Evolutionary conservation across 1,284 basidiomycete genomes (phyloP), one percentile per base, ranked within the genome.

Genomic region (Apiotrichum laibachii): DNA sequence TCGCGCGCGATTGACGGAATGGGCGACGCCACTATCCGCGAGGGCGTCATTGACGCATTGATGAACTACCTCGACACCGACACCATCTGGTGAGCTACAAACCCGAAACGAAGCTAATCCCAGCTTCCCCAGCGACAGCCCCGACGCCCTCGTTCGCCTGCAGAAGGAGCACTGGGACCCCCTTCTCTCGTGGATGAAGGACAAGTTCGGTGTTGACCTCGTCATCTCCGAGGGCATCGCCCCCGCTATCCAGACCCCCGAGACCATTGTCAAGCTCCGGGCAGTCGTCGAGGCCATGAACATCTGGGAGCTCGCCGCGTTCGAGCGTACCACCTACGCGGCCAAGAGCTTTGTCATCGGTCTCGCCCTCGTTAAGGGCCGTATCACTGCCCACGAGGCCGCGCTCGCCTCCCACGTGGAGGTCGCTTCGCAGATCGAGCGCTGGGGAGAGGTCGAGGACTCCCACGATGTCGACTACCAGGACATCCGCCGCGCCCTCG

Each of bases 361-460:
- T 0, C 80, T 99, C 21, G 94, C 90, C 2, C 82, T 99, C 16
- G 84, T 95, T 31, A 85, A 85, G 68, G 86, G 86, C 39, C 84
- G 83, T 55, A 75, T 96, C 45, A 85, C 84, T 3, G 90, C 88
- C 0, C 89, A 99, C 66, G 82, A 92, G 72, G 95, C 96, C 2
- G 85, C 92, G 1, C 78, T 86, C 54, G 92, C 63, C 0, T 85
- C 92, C 6, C 88, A 91, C 60, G 95, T 96, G 10, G 96, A 99
- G 77, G 94, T 99, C 0, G 84, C 87, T 60, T 92, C 89, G 72
- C 96, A 99, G 79, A 97, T 97, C 63, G 85, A 95, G 76, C 83
- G 86, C 53, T 99, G 96, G 96, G 96, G 96, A 26, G 92, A 96
- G 78, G 96, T 99, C 0, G 96, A 99, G 81, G 96, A 99, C 77